Evolutionary conservation across 176 grass and related monocot species (phyloP), one percentile per base, ranked within the genome.

Genomic region (Bromus sterilis): DNA sequence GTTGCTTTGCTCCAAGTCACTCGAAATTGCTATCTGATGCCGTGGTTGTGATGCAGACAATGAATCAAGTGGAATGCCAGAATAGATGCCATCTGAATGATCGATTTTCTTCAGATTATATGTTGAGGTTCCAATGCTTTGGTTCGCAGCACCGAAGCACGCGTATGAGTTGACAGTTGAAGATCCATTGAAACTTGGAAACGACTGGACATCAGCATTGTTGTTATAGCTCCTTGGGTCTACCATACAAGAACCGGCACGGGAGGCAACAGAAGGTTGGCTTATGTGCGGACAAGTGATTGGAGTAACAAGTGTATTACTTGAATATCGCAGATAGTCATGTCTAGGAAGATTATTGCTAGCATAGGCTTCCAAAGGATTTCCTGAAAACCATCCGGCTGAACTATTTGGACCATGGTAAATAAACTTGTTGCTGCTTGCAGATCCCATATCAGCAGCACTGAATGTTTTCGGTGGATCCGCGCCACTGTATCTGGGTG

Each of bases 1-100:
- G n/a, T 49, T 79, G n/a, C 32, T 79, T 66, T 79, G 41, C 42
- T 66, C 28, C 60, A 66, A 66, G 43, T 66, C 60, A 66, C 77
- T 66, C 24, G 60, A 35, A 66, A 66, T 49, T 6, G 4, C 30
- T 35, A 6, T 13, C 20, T 79, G 61, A 33, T 66, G 77, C 41
- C 9, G 12, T 23, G 29, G 29, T 11, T 1, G 77, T 64, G 62
- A 49, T 15, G 60, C 41, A 66, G 77, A 79, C 43, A 66, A 79
- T 49, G 60, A 49, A 79, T 64, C 60, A 63, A 66, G 29, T 49
- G 29, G 58, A 42, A 46, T 8, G 5, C 29, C 77, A 66, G 42
- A 64, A 23, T 79, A 24, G 59, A 12, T 49, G n/a, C 59, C 60
- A 79, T 25, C 62, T 46, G 43, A 79, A n/a, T 65, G 65, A 44